Conservation (phyloP, 306 rosid genomes). For the Rosa rugosa region DNA sequence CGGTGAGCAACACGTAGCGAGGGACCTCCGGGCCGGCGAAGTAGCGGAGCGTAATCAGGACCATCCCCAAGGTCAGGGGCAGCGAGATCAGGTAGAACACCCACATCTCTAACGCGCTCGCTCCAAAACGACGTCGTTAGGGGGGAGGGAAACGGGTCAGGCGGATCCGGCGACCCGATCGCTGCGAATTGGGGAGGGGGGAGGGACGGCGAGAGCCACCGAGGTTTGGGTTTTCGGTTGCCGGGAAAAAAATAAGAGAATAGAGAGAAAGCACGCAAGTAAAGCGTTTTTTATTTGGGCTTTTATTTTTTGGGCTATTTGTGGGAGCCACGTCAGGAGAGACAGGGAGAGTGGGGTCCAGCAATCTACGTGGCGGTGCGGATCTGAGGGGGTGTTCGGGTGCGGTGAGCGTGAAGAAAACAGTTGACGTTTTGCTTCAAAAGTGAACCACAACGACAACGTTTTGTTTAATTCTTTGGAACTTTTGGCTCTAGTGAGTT, state of each 20-base stretch:
- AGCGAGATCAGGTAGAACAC: conserved; percentile 90
- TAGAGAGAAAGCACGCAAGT: background rate
- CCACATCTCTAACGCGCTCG: conserved; percentile 57
- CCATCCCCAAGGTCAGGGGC: conserved; percentile 89
- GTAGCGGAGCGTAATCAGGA: conserved; percentile 65
- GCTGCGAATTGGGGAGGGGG: background rate
- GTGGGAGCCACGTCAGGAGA: background rate
- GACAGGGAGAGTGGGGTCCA: background rate
- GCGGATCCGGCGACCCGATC: conserved; percentile 22
- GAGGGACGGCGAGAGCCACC: conserved; percentile 6
- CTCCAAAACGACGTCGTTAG: conserved; percentile 8
- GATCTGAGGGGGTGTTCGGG: background rate
- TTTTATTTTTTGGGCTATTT: background rate
- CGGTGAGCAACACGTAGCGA: conserved; percentile 86
- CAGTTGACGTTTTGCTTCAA: background rate
- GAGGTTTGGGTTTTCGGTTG: background rate
- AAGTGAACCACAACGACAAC: background rate
- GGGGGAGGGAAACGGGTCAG: background rate
- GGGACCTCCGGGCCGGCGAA: conserved; percentile 88
- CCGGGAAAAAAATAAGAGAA: background rate
- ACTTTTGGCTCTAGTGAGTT: background rate
- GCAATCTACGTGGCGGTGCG: background rate
- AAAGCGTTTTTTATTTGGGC: conserved; percentile 2
- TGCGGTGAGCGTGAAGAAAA: background rate
- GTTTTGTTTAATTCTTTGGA: background rate